These are phyloP conservation scores for Alternaria gansuensis DNA, from an alignment of 2,329 filamentous ascomycete species.

Conservation along the genomic window DNA sequence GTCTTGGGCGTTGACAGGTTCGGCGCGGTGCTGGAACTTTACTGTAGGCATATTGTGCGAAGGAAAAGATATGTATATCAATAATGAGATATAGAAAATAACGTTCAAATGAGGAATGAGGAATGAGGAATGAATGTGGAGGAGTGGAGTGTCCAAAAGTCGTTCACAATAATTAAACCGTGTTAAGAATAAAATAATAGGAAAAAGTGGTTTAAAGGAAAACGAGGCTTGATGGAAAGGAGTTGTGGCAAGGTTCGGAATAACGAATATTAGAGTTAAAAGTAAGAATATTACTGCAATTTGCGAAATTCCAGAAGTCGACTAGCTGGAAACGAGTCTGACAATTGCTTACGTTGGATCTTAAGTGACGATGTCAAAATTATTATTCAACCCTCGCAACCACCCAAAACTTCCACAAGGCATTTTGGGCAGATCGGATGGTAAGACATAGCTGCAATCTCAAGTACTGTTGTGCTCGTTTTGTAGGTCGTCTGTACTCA, in stretches of 20 bases:
- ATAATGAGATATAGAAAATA: background rate
- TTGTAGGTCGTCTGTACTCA: background rate
- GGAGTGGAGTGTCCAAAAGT: background rate
- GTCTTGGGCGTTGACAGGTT: slow-evolving; percentile 4
- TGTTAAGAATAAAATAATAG: background rate
- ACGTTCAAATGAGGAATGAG: background rate
- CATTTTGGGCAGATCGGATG: background rate
- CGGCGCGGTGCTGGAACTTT: background rate
- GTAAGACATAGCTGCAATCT: background rate
- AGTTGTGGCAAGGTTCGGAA: background rate
- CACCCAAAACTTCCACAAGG: background rate
- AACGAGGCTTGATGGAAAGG: background rate
- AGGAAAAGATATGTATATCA: background rate
- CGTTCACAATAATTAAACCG: slow-evolving; percentile 4
- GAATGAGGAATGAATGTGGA: background rate
- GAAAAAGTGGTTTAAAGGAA: background rate
- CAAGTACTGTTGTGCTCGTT: background rate
- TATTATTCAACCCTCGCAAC: background rate
- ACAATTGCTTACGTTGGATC: slow-evolving; percentile 3
- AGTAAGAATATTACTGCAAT: background rate
- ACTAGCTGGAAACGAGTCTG: slow-evolving; percentile 4
- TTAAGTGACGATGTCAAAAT: background rate
- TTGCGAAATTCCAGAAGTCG: slow-evolving; percentile 1
- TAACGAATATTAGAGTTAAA: slow-evolving; percentile 8
- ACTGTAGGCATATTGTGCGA: background rate